Evolutionary conservation across 2,329 filamentous ascomycete species (phyloP).

Genomic region (Elsinoe ampelina): DNA sequence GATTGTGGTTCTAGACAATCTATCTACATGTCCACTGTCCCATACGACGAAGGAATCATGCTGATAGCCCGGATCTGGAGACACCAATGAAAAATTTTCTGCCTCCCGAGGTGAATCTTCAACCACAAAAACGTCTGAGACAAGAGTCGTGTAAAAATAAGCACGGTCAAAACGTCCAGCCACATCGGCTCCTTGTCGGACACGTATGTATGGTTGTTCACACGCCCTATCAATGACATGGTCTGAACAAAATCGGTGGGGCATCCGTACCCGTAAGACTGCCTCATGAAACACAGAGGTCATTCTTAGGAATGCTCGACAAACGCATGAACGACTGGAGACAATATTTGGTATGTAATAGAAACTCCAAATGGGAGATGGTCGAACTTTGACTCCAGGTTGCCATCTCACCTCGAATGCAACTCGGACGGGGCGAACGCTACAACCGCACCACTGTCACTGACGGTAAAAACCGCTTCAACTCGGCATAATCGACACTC

Average conservation of each 20-base stretch:
- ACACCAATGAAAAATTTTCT: not conserved
- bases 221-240: conserved; percentile 4
- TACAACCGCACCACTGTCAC: not conserved
- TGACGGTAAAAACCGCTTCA: conserved; percentile 1
- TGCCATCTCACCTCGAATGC: not conserved
- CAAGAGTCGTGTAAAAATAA: not conserved
- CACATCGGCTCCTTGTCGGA: not conserved
- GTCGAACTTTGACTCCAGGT: not conserved
- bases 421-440: not conserved
- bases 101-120: not conserved
- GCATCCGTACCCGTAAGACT: not conserved
- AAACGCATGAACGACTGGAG: conserved; percentile 2
- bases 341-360: conserved; percentile 1
- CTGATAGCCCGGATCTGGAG: not conserved
- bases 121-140: not conserved
- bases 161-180: not conserved
- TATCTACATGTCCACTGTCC: too few relatives aligned
- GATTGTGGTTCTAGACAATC: too few relatives aligned
- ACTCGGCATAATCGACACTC: not conserved
- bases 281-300: not conserved
- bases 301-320: not conserved
- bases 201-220: not conserved
- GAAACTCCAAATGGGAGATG: not conserved
- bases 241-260: conserved; percentile 1
- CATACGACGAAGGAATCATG: too few relatives aligned